Evolutionary conservation across 768 basidiomycete species (phyloP).

Genomic region (Mycena floridula): DNA sequence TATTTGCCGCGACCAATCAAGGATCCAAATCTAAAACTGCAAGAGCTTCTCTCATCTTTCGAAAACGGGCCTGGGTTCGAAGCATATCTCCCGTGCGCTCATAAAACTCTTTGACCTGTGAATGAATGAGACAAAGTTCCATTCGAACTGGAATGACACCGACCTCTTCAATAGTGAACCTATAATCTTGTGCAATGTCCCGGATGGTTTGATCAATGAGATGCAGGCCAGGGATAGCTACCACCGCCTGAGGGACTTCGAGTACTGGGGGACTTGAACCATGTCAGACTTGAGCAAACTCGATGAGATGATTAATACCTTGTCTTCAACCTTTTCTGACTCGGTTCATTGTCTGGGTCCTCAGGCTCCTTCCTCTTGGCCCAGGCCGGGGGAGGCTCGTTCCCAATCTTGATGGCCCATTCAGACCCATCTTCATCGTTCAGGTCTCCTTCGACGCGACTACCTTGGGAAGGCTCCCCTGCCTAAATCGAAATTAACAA

Average conservation of each 20-base stretch:
- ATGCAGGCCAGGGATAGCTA: slow-evolving; percentile 30
- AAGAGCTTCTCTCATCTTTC: slow-evolving; percentile 56
- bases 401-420: slow-evolving; percentile 63
- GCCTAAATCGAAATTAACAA: no score
- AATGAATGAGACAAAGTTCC: no score
- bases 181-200: slow-evolving; percentile 62
- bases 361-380: slow-evolving; percentile 50
- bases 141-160: no score
- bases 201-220: slow-evolving; percentile 59
- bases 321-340: slow-evolving; percentile 1
- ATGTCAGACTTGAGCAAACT: no score
- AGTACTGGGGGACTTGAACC: neutral
- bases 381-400: slow-evolving; percentile 63
- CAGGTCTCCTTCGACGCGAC: neutral
- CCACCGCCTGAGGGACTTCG: slow-evolving; percentile 5
- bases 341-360: slow-evolving; percentile 19
- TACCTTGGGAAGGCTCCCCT: no score
- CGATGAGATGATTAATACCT: neutral
- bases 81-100: slow-evolving; percentile 69
- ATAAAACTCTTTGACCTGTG: slow-evolving; percentile 76
- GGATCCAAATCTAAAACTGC: slow-evolving; percentile 12
- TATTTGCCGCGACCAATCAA: no score
- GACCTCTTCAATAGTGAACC: slow-evolving; percentile 72
- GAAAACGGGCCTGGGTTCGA: slow-evolving; percentile 58
- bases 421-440: slow-evolving; percentile 54